phyloP scores from a whole-genome alignment of 306 rosid genomes.

The Leucaena leucocephala region DNA sequence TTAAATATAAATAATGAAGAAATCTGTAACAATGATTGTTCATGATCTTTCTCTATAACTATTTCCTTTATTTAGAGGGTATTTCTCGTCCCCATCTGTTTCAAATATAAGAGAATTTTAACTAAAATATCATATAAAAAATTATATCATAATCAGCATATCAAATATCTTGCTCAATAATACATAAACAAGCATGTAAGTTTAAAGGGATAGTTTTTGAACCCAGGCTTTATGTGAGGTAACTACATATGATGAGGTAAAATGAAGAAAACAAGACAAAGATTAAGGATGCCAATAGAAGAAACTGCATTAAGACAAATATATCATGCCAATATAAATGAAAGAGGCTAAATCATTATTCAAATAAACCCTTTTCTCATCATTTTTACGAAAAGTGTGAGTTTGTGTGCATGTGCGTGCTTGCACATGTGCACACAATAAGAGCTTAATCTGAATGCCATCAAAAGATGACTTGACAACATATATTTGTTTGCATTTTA shows the following conservation, averaged over 20 bases:
- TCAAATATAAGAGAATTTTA: no score
- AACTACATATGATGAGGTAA: constrained; percentile 52
- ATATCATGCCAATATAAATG: constrained; percentile 10
- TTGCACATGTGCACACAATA: no score
- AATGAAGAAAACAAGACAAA: constrained; percentile 19
- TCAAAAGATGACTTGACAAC: no score
- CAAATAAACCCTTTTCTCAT: constrained; percentile 77
- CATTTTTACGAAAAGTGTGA: constrained; percentile 34
- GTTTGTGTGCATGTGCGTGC: no score
- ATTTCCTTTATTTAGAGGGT: no score
- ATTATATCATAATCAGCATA: constrained; percentile 27
- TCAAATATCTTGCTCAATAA: constrained; percentile 65
- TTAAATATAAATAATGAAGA: no score
- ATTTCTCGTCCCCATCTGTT: no score
- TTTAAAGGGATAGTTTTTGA: constrained; percentile 82
- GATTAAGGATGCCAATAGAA: background rate
- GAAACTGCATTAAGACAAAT: background rate
- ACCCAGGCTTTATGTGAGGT: constrained; percentile 86
- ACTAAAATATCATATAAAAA: no score
- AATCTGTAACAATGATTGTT: no score
- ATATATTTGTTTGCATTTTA: no score
- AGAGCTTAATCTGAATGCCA: background rate
- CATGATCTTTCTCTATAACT: no score
- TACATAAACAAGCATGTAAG: constrained; percentile 96
- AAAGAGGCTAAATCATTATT: constrained; percentile 6